Evolutionary conservation across 768 basidiomycete species (phyloP), one percentile per base, ranked within the genome.

Genomic region (Rhizopogon roseolus): DNA sequence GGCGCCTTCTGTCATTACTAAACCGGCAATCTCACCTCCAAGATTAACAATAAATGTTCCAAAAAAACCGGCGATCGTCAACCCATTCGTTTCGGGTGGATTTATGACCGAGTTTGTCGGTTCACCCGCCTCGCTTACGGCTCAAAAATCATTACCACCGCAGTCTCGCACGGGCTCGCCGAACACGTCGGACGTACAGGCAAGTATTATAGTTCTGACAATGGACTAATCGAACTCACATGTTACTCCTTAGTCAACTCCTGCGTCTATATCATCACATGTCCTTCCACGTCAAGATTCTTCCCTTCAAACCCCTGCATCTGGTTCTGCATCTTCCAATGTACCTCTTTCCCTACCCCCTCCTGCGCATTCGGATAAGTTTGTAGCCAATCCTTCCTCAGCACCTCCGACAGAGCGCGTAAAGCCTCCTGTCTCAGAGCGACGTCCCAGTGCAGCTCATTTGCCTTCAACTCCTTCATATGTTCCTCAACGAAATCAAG

Each of bases 21-120:
- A 57, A 27, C 41, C 42, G 16, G 55, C 53, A 29, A 28, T 49
- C 7, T 49, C 56, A 22, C 28, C 54, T 13, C 41, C 34, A 37
- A 44, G 22, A 32, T 37, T 17, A 41, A 44, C 37, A 38, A 48
- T 40, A 56, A 29, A 22, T n/a, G 42, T 53, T 34, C 17, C 54
- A 27, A 60, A 60, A 54, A 67, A 64, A 39, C 52, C 58, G 7
- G 39, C 57, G 3, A 43, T 70, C 38, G 62, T 63, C 41, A 79
- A 76, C 61, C 71, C 77, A n/a, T 79, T 81, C 52, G 73, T 80
- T 10, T 78, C 78, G 9, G 76, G 71, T n/a, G 78, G 80, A 17
- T 75, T 78, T 43, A 64, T 79, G 53, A 75, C 74, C 13, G 76
- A 76, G 48, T 78, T 79, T 36, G 69, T 69, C 32, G 69, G 68